Percentiles rank a stretch among this genome's conserved stretches.
Evolutionary conservation across 345 rosid genomes (phyloP).

Genomic region (Melaleuca quinquenervia): DNA sequence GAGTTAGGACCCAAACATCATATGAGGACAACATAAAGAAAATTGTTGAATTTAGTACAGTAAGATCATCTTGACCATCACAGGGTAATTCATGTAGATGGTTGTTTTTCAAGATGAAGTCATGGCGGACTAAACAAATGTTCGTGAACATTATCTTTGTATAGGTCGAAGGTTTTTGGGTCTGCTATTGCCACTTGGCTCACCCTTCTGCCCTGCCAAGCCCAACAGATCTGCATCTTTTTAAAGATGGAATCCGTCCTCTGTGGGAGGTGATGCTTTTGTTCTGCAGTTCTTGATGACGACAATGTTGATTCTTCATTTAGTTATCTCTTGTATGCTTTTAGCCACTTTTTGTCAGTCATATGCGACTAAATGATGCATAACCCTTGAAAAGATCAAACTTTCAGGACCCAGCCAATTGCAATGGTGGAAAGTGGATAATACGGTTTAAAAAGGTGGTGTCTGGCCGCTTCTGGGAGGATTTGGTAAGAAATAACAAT

Average conservation of each 20-base stretch:
- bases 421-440: constrained; percentile 98
- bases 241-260: constrained; percentile 88
- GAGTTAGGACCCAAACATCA: constrained; percentile 74
- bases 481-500: constrained; percentile 51
- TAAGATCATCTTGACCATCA: constrained; percentile 17
- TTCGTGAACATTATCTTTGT: background rate
- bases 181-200: constrained; percentile 85
- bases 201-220: constrained; percentile 81
- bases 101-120: background rate
- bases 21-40: constrained; percentile 95
- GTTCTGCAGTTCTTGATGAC: background rate
- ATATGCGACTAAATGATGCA: background rate
- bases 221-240: constrained; percentile 90
- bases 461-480: constrained; percentile 98
- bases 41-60: constrained; percentile 87
- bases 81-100: background rate
- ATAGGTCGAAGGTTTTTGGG: constrained; percentile 89
- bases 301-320: background rate
- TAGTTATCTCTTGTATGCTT: background rate
- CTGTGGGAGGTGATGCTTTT: constrained; percentile 70
- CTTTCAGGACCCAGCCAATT: constrained; percentile 80
- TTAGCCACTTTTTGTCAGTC: background rate
- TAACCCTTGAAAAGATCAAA: constrained; percentile 1
- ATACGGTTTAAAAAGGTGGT: constrained; percentile 87
- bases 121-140: background rate